Base-by-base conservation (phyloP, 352 stramenopile species). In the Phytopythium mirpurense region DNA sequence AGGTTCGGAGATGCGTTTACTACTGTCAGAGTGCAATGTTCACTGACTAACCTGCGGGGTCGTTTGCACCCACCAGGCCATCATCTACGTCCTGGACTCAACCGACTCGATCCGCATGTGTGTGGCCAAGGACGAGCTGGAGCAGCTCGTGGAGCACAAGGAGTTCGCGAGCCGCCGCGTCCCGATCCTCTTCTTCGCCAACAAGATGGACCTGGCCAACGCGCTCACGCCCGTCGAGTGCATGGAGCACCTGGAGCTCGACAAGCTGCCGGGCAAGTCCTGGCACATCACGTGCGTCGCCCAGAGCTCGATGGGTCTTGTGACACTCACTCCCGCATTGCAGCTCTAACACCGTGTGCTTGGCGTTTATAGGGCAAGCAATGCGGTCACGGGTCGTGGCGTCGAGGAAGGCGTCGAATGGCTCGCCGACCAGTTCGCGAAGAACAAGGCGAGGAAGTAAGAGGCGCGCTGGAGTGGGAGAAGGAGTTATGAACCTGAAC, bases 21-120 rank as follows among this genome's bases (percentile, higher is more conserved):
- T 18, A 24, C 38, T 16, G 12, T 27, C 16, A 24, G n/a, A 45
- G 19, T 1, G 2, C 18, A 45, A 5, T 7, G 11, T 15, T 38
- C n/a, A 15, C 15, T 36, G 34, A 15, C 34, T 38, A 15, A 38
- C 34, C 2, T 19, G 34, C 1, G 3, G 34, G 34, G 1, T 31
- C n/a, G n/a, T n/a, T n/a, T n/a, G n/a, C 12, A 18, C 1, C 43
- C 14, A n/a, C 5, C 54, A 91, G 60, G 88, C 86, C 18, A 87
- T 96, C 47, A 96, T 96, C 49, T 96, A 92, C 57, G 86, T 96
- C 18, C 57, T 96, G 40, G 88, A 96, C 59, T 88, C 79, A 36
- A 96, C 84, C 2, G 88, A 96, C 59, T 74, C 60, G 18, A 86
- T 96, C 47, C 73, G 88, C 21, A 88, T 96, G 74, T 90, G 78